Evolutionary conservation across 441 rosid genomes (phyloP), one percentile per base, ranked within the genome.

Genomic region (Populus hybrid): DNA sequence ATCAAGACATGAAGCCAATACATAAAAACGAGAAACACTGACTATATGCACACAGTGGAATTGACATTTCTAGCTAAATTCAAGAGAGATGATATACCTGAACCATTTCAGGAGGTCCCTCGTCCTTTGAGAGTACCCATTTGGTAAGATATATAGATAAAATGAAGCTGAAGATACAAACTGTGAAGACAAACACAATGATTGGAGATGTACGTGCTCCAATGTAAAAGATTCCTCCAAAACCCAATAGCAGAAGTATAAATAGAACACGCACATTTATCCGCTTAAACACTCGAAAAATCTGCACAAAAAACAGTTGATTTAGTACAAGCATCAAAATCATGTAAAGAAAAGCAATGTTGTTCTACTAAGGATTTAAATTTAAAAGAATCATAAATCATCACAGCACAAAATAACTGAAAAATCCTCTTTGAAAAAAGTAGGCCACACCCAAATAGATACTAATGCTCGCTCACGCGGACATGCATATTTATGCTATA

Each of bases 41-140:
- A 14, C 57, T 46, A 46, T 46, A 46, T 12, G 57, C 57, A 46
- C 57, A 67, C 28, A 34, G 40, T 2, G 54, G 35, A 46, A 76
- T 69, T 36, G 57, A 83, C 9, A 23, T 36, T n/a, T 46, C 73
- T 69, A 59, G 40, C 26, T 54, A 79, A 73, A 65, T 16, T 75
- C 65, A 71, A 50, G 35, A 35, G 66, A 21, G 80, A 76, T 74
- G 74, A 82, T 28, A 70, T 87, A 94, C 99, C 98, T 94, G 89
- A 81, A 68, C 86, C 99, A 96, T 94, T 89, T 96, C 98, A 30
- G 96, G 93, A 84, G 99, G 99, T 12, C 98, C 99, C 88, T 94
- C 99, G 81, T 96, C 99, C 91, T 94, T 96, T 14, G 98, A 84
- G 66, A 96, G 91, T 35, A 94, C 99, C 99, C 99, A 96, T 86